Evolutionary conservation across 2,329 filamentous ascomycete species (phyloP), one percentile per base, ranked within the genome.

Genomic region (Colletotrichum navitas): DNA sequence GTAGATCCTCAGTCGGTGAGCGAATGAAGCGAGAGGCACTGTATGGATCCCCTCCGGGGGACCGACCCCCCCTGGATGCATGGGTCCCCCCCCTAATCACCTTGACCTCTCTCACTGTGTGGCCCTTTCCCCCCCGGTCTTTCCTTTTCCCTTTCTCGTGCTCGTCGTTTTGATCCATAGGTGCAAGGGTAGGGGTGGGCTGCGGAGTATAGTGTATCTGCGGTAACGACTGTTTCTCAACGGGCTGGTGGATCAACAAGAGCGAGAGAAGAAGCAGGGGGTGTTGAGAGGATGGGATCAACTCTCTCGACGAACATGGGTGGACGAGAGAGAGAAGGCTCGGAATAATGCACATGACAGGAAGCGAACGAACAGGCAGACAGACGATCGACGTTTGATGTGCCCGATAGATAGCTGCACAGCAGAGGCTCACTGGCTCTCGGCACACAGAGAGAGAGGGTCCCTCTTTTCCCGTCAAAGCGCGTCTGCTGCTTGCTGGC

Each of bases 181-280:
- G 32, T 59, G 58, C 64, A 71, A 29, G 68, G 68, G 47, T 68
- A 59, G 39, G 34, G 39, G 64, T 36, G 11, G 5, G 52, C 26
- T 34, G 54, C n/a, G 21, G 45, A 24, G 45, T 24, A 64, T 71
- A 24, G 45, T 47, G 68, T 71, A 68, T 68, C 68, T 71, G 64
- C 68, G 58, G 64, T 63, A 71, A 71, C 68, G 58, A 59, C 68
- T 59, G 60, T 62, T 63, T 63, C 62, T 63, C 68, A 51, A 59
- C 64, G 58, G 49, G 49, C 14, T 6, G 24, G 24, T 29, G 49
- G 49, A 24, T 47, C 1, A 5, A 47, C 5, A 47, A 12, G 11
- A 24, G 51, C 68, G 51, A 68, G 68, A 26, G 56, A 43, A 43
- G 26, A 32, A 45, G 26, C 54, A 54, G 26, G 54, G 26, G 18